Evolutionary conservation across 225 moss, liverwort and hornwort genomes (phyloP), one percentile per base, ranked within the genome.

Genomic region (Bryum argenteum): DNA sequence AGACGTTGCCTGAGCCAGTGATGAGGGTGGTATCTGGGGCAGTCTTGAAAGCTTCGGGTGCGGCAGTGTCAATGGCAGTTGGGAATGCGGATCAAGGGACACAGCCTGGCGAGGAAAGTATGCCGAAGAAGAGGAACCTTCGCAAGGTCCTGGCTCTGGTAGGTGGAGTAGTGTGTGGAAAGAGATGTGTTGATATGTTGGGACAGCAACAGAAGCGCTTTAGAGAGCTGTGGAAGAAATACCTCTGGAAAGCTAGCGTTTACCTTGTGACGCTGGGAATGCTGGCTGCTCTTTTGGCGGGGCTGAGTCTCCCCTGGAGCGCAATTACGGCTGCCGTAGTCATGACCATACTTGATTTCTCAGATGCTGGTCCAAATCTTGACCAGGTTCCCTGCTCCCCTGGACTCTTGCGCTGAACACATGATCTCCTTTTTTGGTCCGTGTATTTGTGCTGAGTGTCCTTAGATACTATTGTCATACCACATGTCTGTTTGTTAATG

Each of bases 341-440:
- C 12, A 82, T 97, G 77, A 87, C 75, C 76, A 66, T 91, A 43
- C 75, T 97, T 4, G 92, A 97, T 72, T 89, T 89, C 61, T 80
- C 85, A 19, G 94, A 94, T 76, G 97, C 97, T 19, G 90, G 90
- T 8, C 89, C 92, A n/a, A 90, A 79, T 80, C 94, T 97, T 20
- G 81, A 81, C 41, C 77, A 97, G 92, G 96, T 93, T 47, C 39
- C 62, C 23, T 63, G 42, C 45, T 59, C 43, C 18, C 56, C 23
- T 3, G 23, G 39, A 11, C 53, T 54, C 62, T 14, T 15, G 17
- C 45, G 33, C 0, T 33, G 33, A 33, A 33, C 33, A 33, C 33
- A 33, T 10, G 55, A 14, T 56, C 9, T 42, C 16, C 17, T 51
- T 53, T 33, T 3, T 33, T 33, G 33, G 33, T 33, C 41, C n/a